Conservation (phyloP, 768 basidiomycete genomes). For the Collybia sordida region DNA sequence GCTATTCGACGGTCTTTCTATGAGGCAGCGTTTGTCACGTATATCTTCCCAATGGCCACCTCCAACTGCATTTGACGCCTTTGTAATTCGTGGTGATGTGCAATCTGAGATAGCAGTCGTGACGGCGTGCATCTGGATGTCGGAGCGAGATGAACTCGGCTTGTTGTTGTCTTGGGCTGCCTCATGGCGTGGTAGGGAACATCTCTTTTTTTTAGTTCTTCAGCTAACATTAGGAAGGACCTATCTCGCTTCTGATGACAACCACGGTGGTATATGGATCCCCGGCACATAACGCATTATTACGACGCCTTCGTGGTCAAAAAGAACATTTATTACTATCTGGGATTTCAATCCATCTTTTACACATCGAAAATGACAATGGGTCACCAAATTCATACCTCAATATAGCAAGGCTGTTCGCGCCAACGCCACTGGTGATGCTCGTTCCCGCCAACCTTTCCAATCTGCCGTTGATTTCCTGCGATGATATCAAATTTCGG, state of each 20-base stretch:
- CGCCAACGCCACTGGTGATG: slow-evolving; percentile 44
- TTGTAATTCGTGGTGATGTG: slow-evolving; percentile 24
- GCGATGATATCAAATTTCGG: slow-evolving; percentile 11
- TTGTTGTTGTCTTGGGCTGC: slow-evolving; percentile 32
- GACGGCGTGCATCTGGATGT: slow-evolving; percentile 53
- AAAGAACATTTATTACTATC: slow-evolving; percentile 17
- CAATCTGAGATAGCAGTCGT: slow-evolving; percentile 16
- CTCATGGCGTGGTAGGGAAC: slow-evolving; percentile 42
- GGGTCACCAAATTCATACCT: slow-evolving; percentile 52
- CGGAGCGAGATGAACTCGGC: slow-evolving; percentile 32
- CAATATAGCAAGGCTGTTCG: slow-evolving; percentile 63
- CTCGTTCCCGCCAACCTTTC: slow-evolving; percentile 50
- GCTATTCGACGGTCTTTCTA: slow-evolving; percentile 25
- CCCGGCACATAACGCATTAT: slow-evolving; percentile 21
- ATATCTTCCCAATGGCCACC: slow-evolving; percentile 27
- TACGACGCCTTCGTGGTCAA: slow-evolving; percentile 23
- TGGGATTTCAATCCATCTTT: slow-evolving; percentile 44
- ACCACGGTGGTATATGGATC: slow-evolving; percentile 27
- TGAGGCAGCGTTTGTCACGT: slow-evolving; percentile 32
- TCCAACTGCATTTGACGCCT: slow-evolving; percentile 32
- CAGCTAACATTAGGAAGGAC: slow-evolving; percentile 29
- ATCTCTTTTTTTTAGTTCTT: not conserved
- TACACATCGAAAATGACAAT: slow-evolving; percentile 37
- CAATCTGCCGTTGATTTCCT: slow-evolving; percentile 17
- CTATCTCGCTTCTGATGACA: slow-evolving; percentile 48